phyloP scores from a whole-genome alignment of 176 grass and related monocot species.

The sorghum (Sorghum bicolor) region Sorghum_bicolor_NCBIv3 NC_012870.2:76024001-76024500 shows the following conservation, averaged over 20 bases:
- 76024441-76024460: too few species aligned
- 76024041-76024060: not conserved
- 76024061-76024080: not conserved
- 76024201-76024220: slow-evolving; percentile 33
- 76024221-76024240: not conserved
- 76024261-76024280: not conserved
- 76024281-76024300: not conserved
- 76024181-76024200: slow-evolving; percentile 1
- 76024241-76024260: not conserved
- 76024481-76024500: too few species aligned
- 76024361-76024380: too few species aligned
- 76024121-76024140: slow-evolving; percentile 18
- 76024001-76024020: not conserved
- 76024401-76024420: too few species aligned
- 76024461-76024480: too few species aligned
- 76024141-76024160: slow-evolving; percentile 49
- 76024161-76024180: not conserved
- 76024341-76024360: too few species aligned
- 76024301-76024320: not conserved
- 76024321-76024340: not conserved
- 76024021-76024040: not conserved
- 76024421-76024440: too few species aligned
- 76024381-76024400: too few species aligned
- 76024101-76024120: slow-evolving; percentile 27
- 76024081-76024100: slow-evolving; percentile 37